phyloP scores from a whole-genome alignment of 2,329 filamentous ascomycete species.

The Xylaria arbuscula region DNA sequence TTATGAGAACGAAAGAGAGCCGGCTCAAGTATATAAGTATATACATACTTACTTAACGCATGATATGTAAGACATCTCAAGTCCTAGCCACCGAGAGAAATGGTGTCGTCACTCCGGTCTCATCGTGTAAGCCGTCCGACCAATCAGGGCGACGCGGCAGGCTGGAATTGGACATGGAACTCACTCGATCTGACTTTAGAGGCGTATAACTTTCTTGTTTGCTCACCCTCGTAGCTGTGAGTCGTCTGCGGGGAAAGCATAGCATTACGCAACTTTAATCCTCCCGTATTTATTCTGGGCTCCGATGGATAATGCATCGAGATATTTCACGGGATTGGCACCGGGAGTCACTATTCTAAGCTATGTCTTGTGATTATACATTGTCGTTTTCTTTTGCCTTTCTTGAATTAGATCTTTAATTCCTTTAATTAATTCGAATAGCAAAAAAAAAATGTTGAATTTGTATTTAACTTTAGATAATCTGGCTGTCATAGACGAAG shows the following conservation, averaged over 20 bases:
- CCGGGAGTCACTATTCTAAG: not conserved
- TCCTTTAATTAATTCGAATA: too few species aligned
- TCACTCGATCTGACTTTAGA: slow-evolving; percentile 25
- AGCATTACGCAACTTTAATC: slow-evolving; percentile 33
- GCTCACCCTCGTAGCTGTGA: slow-evolving; percentile 1
- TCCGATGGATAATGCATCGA: not conserved
- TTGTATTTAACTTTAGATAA: not conserved
- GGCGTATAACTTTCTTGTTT: slow-evolving; percentile 25
- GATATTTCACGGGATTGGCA: not conserved
- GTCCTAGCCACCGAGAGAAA: slow-evolving; percentile 21
- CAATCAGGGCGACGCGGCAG: slow-evolving; percentile 34
- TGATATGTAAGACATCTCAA: slow-evolving; percentile 15
- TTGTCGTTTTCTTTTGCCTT: too few species aligned
- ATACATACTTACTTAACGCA: not conserved
- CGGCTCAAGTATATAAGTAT: not conserved
- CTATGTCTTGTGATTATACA: too few species aligned
- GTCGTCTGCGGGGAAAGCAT: slow-evolving; percentile 27
- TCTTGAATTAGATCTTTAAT: not conserved
- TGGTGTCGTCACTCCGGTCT: slow-evolving; percentile 48
- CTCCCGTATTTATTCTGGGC: not conserved
- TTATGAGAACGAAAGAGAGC: not conserved
- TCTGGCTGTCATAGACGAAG: too few species aligned
- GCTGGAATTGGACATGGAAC: slow-evolving; percentile 27
- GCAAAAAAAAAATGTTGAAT: too few species aligned
- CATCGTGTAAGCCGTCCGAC: slow-evolving; percentile 31